Evolutionary conservation across 805 yeast genomes (phyloP).

Genomic region (Wickerhamiella musiphila): DNA sequence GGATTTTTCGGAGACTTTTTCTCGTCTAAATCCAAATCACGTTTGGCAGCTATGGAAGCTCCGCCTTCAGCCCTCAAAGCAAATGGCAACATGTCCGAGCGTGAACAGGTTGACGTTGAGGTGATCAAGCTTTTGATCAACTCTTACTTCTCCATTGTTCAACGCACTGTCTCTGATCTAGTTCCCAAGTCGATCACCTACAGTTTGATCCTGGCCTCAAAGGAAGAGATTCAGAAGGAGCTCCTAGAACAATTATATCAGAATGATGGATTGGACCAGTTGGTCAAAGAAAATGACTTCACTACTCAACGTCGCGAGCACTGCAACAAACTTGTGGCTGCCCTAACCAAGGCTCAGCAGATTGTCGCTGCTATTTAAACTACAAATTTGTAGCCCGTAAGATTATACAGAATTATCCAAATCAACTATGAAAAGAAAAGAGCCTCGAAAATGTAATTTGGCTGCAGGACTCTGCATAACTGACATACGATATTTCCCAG

Average conservation of each 20-base stretch:
- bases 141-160: conserved; percentile 81
- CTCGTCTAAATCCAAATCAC: conserved; percentile 79
- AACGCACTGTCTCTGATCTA: conserved; percentile 80
- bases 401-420: too few relatives aligned
- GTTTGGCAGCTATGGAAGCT: conserved; percentile 86
- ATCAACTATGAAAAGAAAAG: too few relatives aligned
- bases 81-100: conserved; percentile 77
- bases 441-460: too few relatives aligned
- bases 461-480: too few relatives aligned
- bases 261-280: conserved; percentile 46
- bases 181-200: conserved; percentile 93
- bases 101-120: conserved; percentile 91
- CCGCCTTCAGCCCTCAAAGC: conserved; percentile 92
- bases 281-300: conserved; percentile 79
- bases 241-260: conserved; percentile 76
- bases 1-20: conserved; percentile 95
- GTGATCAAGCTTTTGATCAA: conserved; percentile 81
- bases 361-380: conserved; percentile 38
- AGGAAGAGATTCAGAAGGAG: conserved; percentile 81
- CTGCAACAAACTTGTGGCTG: conserved; percentile 88
- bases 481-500: too few relatives aligned
- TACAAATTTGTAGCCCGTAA: too few relatives aligned
- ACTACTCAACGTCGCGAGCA: conserved; percentile 91
- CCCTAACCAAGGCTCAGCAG: conserved; percentile 70
- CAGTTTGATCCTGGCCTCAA: conserved; percentile 63